Base-by-base conservation (phyloP, 1,284 basidiomycete species). In the Papiliotrema nemorosa region DNA sequence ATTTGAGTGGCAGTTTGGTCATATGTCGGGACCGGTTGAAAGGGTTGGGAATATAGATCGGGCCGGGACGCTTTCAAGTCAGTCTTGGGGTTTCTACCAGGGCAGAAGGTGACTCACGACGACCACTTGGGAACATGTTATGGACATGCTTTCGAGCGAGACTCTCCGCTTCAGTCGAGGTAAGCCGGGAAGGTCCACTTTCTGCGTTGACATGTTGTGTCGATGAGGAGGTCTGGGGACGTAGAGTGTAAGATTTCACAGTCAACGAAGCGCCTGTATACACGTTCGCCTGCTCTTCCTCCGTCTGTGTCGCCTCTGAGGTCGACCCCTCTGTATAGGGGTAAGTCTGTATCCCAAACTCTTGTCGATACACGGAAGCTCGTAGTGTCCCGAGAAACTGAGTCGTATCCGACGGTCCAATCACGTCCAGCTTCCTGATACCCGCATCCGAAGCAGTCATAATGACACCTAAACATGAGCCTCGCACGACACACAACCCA, bases 361-460 rank as follows among this genome's bases (percentile, higher is more conserved):
- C 29, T 31, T 31, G 29, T 31, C 29, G 29, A 14, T 31, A 41
- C 9, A 59, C 58, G 18, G 68, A 70, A 7, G 60, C 57, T 20
- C 77, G 64, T 47, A 75, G 84, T 1, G 86, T 81, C 13, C 87
- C 86, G 34, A 93, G 65, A 47, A 79, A 80, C 64, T 91, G 87
- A 20, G 79, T 69, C 20, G 87, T 70, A 22, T 87, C 88, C 6
- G 79, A 79, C 1, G 90, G 90, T 5, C 90, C 91, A 29, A 82
- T 76, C 20, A 93, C 66, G 25, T 81, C 74, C 31, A 93, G 51
- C 36, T 78, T 75, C 24, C 75, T 72, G 34, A 83, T 80, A 1
- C 81, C 80, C 1, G 81, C 80, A 71, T 93, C 90, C 5, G 88
- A 87, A 54, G 87, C 77, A 1, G 84, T 84, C 90, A 94, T 91